Conservation (phyloP, 106 monocot species). For the Cymbidium sinense region DNA sequence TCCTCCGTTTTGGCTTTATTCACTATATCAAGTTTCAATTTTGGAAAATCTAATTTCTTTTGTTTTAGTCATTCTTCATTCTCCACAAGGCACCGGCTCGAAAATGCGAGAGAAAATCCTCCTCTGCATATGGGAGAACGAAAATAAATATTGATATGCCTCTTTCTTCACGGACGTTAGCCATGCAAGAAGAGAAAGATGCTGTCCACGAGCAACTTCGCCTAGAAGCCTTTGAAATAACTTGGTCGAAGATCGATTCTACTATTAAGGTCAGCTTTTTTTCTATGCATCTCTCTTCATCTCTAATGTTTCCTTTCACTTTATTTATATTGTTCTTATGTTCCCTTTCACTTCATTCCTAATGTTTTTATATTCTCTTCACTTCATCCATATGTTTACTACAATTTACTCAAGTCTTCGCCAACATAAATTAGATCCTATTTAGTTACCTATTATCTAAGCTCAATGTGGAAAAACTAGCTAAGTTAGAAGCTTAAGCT, state of each 20-base stretch:
- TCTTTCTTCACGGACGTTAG: conserved; percentile 2
- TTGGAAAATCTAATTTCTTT: background rate
- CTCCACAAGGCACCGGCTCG: background rate
- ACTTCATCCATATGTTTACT: too few species aligned
- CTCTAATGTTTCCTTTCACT: too few species aligned
- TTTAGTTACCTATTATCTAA: too few species aligned
- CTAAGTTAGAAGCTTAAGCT: too few species aligned
- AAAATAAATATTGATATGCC: conserved; percentile 16
- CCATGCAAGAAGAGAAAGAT: background rate
- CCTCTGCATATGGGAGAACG: conserved; percentile 2
- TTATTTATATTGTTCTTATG: too few species aligned
- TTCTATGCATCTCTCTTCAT: background rate
- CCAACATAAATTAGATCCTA: too few species aligned
- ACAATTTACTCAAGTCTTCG: too few species aligned
- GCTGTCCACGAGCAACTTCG: conserved; percentile 11
- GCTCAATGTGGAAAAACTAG: too few species aligned
- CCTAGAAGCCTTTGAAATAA: conserved; percentile 14
- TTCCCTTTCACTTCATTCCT: too few species aligned
- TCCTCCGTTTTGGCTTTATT: background rate
- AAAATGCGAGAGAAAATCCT: conserved; percentile 5
- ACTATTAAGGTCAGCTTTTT: conserved; percentile 3
- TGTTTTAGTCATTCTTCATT: conserved; percentile 3
- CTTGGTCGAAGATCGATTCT: conserved; percentile 23
- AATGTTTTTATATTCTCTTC: too few species aligned
- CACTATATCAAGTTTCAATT: background rate